These are phyloP conservation scores for Alternaria incomplexa DNA, from an alignment of 2,329 filamentous ascomycete species.

Conservation along the genomic window DNA sequence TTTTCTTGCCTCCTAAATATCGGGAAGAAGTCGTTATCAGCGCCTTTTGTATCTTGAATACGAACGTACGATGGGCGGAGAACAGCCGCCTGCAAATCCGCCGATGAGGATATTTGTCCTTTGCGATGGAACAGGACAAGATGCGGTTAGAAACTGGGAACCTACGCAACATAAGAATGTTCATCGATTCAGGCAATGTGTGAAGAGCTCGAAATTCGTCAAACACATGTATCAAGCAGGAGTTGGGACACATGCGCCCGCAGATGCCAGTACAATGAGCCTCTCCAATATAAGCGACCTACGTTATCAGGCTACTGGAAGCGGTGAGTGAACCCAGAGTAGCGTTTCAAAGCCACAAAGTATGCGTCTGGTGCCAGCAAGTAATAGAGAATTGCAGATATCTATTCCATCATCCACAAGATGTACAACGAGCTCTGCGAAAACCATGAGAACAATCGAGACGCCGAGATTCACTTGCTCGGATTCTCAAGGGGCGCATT, in stretches of 20 bases:
- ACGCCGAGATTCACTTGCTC: background rate
- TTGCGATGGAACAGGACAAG: background rate
- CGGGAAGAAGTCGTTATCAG: no score
- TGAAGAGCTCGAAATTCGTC: fast-evolving
- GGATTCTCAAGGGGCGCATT: background rate
- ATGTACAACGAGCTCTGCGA: fast-evolving
- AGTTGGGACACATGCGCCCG: background rate
- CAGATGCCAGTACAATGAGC: fast-evolving
- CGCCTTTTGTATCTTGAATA: no score
- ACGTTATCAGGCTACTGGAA: no score
- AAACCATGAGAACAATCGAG: fast-evolving
- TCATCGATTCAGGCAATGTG: background rate
- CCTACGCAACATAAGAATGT: background rate
- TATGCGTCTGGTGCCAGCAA: background rate
- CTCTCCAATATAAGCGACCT: fast-evolving
- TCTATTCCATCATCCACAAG: fast-evolving
- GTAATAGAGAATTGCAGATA: background rate
- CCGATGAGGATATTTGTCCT: background rate
- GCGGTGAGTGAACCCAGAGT: no score
- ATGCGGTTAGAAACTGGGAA: fast-evolving
- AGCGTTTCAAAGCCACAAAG: no score
- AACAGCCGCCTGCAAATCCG: no score
- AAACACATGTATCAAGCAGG: no score
- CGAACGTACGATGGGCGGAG: no score
- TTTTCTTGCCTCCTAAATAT: fast-evolving